Percentiles rank a stretch among this genome's conserved stretches.
These are phyloP conservation scores for Pythium dissimile DNA, from an alignment of 352 stramenopile genomes.

Conservation along the genomic window DNA sequence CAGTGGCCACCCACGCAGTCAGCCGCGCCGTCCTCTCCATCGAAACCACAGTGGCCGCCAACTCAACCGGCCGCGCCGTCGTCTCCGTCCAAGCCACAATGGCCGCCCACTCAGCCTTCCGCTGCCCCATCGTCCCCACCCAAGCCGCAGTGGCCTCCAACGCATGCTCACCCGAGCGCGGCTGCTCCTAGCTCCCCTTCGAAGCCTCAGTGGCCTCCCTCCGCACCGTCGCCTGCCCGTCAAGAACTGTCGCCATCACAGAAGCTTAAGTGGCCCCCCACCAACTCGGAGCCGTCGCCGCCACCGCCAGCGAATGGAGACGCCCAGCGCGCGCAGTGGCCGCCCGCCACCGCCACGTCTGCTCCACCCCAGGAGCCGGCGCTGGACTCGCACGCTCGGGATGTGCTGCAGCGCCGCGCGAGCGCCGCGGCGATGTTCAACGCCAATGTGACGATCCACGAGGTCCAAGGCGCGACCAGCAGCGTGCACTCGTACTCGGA, in stretches of 20 bases:
- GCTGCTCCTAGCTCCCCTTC: background rate
- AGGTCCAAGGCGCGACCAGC: constrained; percentile 72
- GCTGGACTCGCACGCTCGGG: constrained; percentile 51
- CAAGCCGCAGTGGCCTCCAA: constrained; percentile 24
- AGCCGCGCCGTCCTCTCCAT: background rate
- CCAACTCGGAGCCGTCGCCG: constrained; percentile 4
- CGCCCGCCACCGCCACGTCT: constrained; percentile 30
- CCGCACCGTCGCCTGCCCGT: constrained; percentile 17
- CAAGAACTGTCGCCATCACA: constrained; percentile 17
- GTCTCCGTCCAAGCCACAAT: constrained; percentile 30
- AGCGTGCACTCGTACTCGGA: constrained; percentile 87
- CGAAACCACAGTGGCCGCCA: constrained; percentile 44
- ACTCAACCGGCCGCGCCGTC: constrained; percentile 11
- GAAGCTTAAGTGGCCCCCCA: constrained; percentile 44
- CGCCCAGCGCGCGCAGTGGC: constrained; percentile 49
- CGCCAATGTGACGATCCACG: constrained; percentile 67
- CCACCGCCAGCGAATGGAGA: constrained; percentile 14
- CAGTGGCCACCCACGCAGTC: constrained; percentile 31
- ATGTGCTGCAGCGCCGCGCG: constrained; percentile 54
- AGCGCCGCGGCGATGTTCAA: constrained; percentile 58
- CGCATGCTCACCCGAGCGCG: background rate
- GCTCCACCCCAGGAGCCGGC: constrained; percentile 9
- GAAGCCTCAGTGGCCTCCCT: constrained; percentile 27
- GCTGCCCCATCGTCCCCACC: constrained; percentile 1
- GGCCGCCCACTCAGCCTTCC: constrained; percentile 9